Conservation (phyloP, 495 filamentous ascomycete genomes). For the Trichoderma virens region DNA sequence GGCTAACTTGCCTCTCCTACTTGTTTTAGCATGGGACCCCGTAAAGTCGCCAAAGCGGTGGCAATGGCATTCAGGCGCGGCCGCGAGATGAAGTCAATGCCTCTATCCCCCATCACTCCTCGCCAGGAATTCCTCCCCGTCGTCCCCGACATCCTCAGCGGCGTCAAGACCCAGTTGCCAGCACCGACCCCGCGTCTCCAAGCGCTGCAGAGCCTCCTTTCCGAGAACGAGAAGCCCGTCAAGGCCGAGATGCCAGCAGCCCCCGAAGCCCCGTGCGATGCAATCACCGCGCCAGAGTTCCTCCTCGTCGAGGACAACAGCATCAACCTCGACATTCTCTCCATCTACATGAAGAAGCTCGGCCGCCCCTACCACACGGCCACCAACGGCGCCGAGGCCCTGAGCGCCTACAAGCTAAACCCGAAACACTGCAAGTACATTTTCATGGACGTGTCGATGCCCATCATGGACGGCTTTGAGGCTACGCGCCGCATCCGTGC, state of each 20-base stretch:
- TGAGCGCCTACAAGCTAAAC: conserved; percentile 39
- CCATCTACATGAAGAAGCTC: conserved; percentile 48
- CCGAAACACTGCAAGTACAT: conserved; percentile 31
- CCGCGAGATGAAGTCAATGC: conserved; percentile 12
- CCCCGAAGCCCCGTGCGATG: neutral
- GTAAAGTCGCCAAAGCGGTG: conserved; percentile 54
- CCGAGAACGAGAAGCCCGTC: neutral
- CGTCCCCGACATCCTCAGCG: neutral
- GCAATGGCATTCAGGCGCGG: conserved; percentile 25
- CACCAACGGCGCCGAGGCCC: conserved; percentile 49
- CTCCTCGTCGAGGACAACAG: conserved; percentile 40
- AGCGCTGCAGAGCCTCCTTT: neutral
- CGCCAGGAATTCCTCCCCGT: neutral
- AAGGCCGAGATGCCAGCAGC: neutral
- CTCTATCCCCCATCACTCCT: neutral
- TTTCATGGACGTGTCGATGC: conserved; percentile 64
- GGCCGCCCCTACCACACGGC: conserved; percentile 44
- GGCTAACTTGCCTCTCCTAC: neutral
- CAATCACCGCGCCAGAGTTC: conserved; percentile 7
- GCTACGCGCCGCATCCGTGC: conserved; percentile 54
- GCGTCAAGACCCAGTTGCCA: neutral
- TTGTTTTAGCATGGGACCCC: conserved; percentile 40
- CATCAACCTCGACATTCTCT: conserved; percentile 37
- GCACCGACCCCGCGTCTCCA: neutral
- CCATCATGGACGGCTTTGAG: conserved; percentile 59